Base-by-base conservation (phyloP, 2,329 filamentous ascomycete genomes). In the Calonectria fujianensis region DNA sequence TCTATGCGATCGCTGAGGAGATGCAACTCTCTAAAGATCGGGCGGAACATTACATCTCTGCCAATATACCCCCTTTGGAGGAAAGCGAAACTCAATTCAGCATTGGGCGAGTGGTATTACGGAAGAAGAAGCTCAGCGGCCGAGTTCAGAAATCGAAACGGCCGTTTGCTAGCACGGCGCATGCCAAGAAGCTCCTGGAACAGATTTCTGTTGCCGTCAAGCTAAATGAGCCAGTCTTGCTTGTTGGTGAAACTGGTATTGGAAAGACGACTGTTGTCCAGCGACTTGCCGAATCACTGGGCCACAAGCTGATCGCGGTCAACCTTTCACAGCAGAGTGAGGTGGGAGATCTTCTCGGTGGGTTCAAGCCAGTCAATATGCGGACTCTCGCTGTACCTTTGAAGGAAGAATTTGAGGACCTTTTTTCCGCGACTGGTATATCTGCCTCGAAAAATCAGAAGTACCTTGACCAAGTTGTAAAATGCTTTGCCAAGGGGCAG, bases 301-400 rank as follows among this genome's bases (percentile, higher is more conserved):
- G 96, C 1, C 94, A 96, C 82, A 97, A 95, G 80, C 90, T 99
- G 16, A 94, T 96, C 0, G 95, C 96, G 3, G 96, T 99, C 82
- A 99, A 99, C 82, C 85, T 99, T 83, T 99, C 97, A 0, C 97
- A 99, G 83, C 97, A 99, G 84, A 98, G 96, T 82, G 97, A 99
- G 85, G 96, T 94, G 51, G 95, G 96, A n/a, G 97, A 99, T 86
- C 87, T 99, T 16, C 89, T 99, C 0, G 97, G 97, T 80, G 97
- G 97, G 0, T 98, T 98, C 87, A 99, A 99, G 84, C 97, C 97
- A 0, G 94, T 99, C 74, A 98, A 96, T 82, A 92, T 97, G 52
- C 93, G 96, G 78, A 97, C 93, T 75, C 89, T 98, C 72, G 94
- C 97, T 0, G 91, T 98, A 48, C 96, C 97, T 0, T 87, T 99